Conservation (phyloP, 192 early-diverging fungal species). For the Coemansia interrupta region DNA sequence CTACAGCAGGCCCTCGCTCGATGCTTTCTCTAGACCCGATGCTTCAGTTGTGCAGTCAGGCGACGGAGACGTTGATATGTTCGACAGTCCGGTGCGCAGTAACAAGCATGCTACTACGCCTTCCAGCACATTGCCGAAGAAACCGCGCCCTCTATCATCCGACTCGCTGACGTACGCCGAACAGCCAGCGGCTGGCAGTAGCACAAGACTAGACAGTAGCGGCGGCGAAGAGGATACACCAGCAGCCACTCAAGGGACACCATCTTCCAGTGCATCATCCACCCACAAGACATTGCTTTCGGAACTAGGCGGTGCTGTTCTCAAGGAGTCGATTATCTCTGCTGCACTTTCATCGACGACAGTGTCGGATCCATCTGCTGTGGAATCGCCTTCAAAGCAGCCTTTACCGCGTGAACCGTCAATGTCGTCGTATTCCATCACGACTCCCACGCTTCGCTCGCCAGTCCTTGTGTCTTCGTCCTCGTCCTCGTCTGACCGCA, state of each 20-base stretch:
- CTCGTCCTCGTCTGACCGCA: neutral
- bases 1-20: too few species aligned
- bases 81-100: slow-evolving; percentile 10
- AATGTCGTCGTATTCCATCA: neutral
- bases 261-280: slow-evolving; percentile 3
- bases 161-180: slow-evolving; percentile 35
- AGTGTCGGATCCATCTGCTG: neutral
- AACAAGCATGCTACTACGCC: slow-evolving; percentile 3
- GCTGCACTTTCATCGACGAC: slow-evolving; percentile 11
- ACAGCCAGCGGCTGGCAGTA: slow-evolving; percentile 28
- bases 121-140: slow-evolving; percentile 8
- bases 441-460: slow-evolving; percentile 6
- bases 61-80: neutral
- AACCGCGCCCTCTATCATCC: slow-evolving; percentile 25
- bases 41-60: neutral
- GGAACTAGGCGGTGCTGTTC: slow-evolving; percentile 13
- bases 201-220: slow-evolving; percentile 24
- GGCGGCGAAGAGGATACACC: slow-evolving; percentile 3
- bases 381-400: neutral
- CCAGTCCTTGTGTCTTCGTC: slow-evolving; percentile 1
- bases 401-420: neutral
- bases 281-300: slow-evolving; percentile 17
- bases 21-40: neutral
- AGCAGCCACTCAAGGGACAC: neutral
- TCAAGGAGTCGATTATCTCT: slow-evolving; percentile 13